phyloP scores from a whole-genome alignment of 768 basidiomycete genomes.

The Kwoniella dendrophila region DNA sequence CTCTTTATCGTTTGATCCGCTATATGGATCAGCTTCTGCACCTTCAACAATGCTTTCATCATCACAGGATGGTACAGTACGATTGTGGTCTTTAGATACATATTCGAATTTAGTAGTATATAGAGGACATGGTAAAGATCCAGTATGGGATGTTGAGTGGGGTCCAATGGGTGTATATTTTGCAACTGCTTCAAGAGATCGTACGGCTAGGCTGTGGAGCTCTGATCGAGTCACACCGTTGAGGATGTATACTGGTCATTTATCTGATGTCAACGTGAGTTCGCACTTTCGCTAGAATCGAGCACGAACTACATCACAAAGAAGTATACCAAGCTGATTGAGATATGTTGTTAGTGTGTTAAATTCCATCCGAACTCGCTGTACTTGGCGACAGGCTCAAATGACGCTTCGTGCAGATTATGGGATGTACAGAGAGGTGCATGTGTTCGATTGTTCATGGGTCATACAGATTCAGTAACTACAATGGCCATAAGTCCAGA shows the following conservation, averaged over 20 bases:
- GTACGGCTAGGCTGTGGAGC: conserved; percentile 94
- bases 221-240: conserved; percentile 85
- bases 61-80: conserved; percentile 86
- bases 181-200: conserved; percentile 89
- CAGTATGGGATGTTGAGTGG: conserved; percentile 99
- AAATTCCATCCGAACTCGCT: conserved; percentile 97
- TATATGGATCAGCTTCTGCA: conserved; percentile 78
- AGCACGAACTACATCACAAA: neutral
- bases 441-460: conserved; percentile 92
- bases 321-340: neutral
- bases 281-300: neutral
- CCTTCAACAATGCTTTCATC: conserved; percentile 87
- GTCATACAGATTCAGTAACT: conserved; percentile 86
- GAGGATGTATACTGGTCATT: conserved; percentile 90
- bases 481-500: conserved; percentile 88
- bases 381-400: conserved; percentile 95
- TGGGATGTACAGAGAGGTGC: conserved; percentile 98
- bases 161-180: conserved; percentile 98
- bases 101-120: conserved; percentile 91
- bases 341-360: conserved; percentile 66
- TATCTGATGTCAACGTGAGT: conserved; percentile 95
- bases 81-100: conserved; percentile 95
- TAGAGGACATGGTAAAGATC: conserved; percentile 85
- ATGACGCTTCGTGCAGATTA: conserved; percentile 90
- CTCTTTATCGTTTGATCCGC: conserved; percentile 87